Base-by-base conservation (phyloP, 352 stramenopile species). In the Globisporangium spiculum region DNA sequence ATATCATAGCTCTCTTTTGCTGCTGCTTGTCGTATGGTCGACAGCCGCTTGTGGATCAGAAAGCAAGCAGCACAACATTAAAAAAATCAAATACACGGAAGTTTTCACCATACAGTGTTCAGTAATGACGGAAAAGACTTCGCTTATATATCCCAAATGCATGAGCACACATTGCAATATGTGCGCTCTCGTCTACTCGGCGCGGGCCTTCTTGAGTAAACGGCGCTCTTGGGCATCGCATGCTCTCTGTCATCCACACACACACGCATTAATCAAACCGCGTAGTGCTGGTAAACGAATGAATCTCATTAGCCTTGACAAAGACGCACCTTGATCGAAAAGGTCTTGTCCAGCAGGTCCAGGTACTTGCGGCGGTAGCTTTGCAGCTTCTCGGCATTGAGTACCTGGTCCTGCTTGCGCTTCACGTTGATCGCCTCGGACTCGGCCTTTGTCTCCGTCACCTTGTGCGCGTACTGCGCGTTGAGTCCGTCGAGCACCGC, bases 401-500 rank as follows among this genome's bases (percentile, higher is more conserved):
- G 76, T 22, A 74, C 56, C 63, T 94, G 86, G 6, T 91, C 80
- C 64, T 93, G 80, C 69, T 93, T 88, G 32, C 86, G 75, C 67
- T 72, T 59, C 56, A 81, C 58, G 72, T 94, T 93, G 53, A 91
- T 77, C 27, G 73, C 66, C n/a, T 89, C 82, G 4, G 73, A 78
- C 16, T 65, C 66, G 0, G 64, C 60, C 53, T 85, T 83, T 4
- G 71, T 74, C 41, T 79, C 72, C 48, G 72, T 62, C 46, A 93
- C 55, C 55, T 67, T 70, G 12, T 74, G 77, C 53, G 77, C 74
- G 65, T 79, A 89, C 67, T 89, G 80, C 27, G 81, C 72, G 48
- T 88, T 86, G 56, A 93, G 54, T 14, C 84, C 84, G 58, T 91
- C 82, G 38, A 94, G 54, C n/a, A 93, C 67, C 6, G 81, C 77